Evolutionary conservation across 1,139 yeast genomes (phyloP), one percentile per base, ranked within the genome.

Genomic region (Geotrichum klebahnii): DNA sequence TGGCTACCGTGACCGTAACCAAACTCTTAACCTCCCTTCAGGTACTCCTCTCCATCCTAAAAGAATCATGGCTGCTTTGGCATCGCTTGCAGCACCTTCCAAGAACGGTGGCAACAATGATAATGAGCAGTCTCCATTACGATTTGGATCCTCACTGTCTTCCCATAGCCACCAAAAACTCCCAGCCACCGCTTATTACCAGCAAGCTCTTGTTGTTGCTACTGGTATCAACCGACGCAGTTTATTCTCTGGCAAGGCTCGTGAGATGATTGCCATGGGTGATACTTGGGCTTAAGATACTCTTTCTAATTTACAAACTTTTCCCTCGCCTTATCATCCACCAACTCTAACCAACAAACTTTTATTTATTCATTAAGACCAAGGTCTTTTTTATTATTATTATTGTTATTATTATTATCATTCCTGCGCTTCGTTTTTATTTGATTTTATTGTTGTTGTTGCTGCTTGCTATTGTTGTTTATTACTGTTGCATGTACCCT

Each of bases 181-280:
- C 14, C 44, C 46, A 6, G 44, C 51, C 28, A 52, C 52, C 23
- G 61, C 60, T 2, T 55, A 55, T 45, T 61, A 60, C 50, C 64
- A 61, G 50, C 63, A 61, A 44, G 64, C 64, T 1, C 51, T 60
- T 20, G 53, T 59, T 24, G 62, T 60, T n/a, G 65, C 63, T 32
- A 53, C 59, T 3, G 64, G 63, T 10, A 66, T 77, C 58, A 77
- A 76, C 59, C 71, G 73, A 53, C 67, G 76, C 52, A 72, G 77
- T 50, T 66, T 77, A 48, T 64, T 74, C 56, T 67, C 76, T 34
- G 81, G 81, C 51, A 73, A 71, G 58, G 79, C 79, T 48, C 73
- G 79, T 55, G 81, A 77, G 64, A 77, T 77, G 77, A 75, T 78
- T 42, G 45, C 44, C 31, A 38, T 38, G 32, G 35, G 35, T 20